These are phyloP conservation scores for Pseudogymnoascus sp. DNA, from an alignment of 2,329 filamentous ascomycete genomes.

Conservation along the genomic window DNA sequence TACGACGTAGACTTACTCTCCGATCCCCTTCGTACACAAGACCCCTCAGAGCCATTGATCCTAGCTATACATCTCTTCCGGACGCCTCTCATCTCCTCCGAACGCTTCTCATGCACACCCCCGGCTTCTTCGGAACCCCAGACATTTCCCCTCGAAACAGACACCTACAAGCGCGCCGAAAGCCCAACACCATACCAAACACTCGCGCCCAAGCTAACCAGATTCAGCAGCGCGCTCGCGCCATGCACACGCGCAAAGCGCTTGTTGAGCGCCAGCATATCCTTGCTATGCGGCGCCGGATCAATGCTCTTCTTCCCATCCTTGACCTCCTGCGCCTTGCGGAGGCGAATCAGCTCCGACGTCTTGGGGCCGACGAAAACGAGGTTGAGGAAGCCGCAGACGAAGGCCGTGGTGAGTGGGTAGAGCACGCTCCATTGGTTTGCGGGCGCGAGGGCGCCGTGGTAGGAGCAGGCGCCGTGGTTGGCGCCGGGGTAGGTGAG, in stretches of 20 bases:
- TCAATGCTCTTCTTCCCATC: conserved; percentile 87
- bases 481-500: conserved; percentile 59
- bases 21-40: neutral
- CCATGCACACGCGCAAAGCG: conserved; percentile 75
- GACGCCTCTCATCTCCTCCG: neutral
- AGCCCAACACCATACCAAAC: conserved; percentile 73
- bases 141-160: neutral
- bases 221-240: conserved; percentile 69
- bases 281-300: conserved; percentile 66
- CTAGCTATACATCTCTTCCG: neutral
- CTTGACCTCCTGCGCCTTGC: conserved; percentile 76
- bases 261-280: conserved; percentile 76
- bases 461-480: neutral
- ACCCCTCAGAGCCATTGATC: neutral
- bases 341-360: conserved; percentile 62
- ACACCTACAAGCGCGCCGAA: conserved; percentile 21
- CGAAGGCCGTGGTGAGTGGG: conserved; percentile 62
- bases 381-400: conserved; percentile 64
- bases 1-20: neutral
- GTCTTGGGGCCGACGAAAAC: conserved; percentile 67
- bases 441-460: conserved; percentile 48
- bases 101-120: too few relatives aligned
- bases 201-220: conserved; percentile 60
- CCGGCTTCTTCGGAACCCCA: neutral
- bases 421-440: conserved; percentile 58